Conservation (phyloP, 2,329 filamentous ascomycete species). For the Apiospora arundinis region DNA sequence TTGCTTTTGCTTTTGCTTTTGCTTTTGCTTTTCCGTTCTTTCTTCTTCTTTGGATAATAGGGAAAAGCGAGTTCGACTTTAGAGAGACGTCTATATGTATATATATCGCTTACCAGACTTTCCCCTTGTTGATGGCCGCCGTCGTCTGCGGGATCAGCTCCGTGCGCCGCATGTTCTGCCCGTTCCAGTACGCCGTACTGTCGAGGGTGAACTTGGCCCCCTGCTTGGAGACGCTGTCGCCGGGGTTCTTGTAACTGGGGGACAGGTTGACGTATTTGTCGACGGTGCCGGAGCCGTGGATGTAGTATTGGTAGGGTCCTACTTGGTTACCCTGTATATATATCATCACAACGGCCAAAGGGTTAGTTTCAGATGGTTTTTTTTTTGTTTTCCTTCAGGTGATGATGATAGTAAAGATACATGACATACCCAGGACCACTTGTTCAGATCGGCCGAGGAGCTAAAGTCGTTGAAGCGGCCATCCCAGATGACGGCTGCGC, state of each 20-base stretch:
- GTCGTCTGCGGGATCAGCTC: slow-evolving; percentile 76
- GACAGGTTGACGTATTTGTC: slow-evolving; percentile 67
- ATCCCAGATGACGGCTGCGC: slow-evolving; percentile 58
- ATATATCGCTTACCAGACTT: no score
- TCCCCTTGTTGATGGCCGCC: slow-evolving; percentile 68
- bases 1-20: no score
- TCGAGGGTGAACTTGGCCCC: slow-evolving; percentile 74
- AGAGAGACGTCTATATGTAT: no score
- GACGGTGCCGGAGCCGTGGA: slow-evolving; percentile 64
- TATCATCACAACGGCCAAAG: neutral
- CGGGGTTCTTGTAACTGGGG: slow-evolving; percentile 67
- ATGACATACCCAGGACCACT: slow-evolving; percentile 59
- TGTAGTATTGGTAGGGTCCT: slow-evolving; percentile 76
- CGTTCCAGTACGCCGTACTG: slow-evolving; percentile 72
- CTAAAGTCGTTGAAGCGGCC: slow-evolving; percentile 63
- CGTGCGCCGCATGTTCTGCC: slow-evolving; percentile 73
- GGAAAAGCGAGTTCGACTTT: no score
- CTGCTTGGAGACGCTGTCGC: slow-evolving; percentile 64
- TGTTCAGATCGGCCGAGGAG: slow-evolving; percentile 54
- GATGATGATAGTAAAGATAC: neutral
- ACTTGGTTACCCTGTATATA: slow-evolving; percentile 57
- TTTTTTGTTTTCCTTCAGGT: neutral
- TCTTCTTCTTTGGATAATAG: no score
- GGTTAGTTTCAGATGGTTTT: neutral
- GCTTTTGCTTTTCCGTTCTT: no score